Percentiles rank a stretch among this genome's conserved stretches.
Conservation (phyloP, 768 basidiomycete genomes). For the Sporobolomyces pararoseus region DNA sequence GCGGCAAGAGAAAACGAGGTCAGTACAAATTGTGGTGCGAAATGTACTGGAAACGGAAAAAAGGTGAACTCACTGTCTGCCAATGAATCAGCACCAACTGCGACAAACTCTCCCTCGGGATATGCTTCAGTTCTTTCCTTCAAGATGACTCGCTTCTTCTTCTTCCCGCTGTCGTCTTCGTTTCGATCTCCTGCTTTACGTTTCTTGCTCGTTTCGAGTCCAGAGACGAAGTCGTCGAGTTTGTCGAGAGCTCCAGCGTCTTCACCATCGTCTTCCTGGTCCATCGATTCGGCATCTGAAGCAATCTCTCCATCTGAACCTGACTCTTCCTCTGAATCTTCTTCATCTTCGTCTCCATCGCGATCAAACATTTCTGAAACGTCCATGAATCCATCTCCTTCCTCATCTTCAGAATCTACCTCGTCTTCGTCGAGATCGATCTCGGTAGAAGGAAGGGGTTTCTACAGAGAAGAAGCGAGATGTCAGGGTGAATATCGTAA, state of each 20-base stretch:
- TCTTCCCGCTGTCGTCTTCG: slow-evolving; percentile 52
- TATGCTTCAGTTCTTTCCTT: slow-evolving; percentile 73
- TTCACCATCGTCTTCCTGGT: slow-evolving; percentile 45
- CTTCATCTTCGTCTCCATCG: slow-evolving; percentile 54
- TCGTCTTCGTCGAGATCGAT: slow-evolving; percentile 48
- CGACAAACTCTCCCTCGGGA: slow-evolving; percentile 71
- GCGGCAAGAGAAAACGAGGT: background rate
- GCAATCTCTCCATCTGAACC: slow-evolving; percentile 54
- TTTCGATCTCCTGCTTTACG: slow-evolving; percentile 53
- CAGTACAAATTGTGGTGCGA: too few species aligned
- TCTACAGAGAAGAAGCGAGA: background rate
- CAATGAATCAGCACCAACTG: slow-evolving; percentile 44
- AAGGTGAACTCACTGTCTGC: slow-evolving; percentile 11
- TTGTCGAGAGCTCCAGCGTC: slow-evolving; percentile 57
- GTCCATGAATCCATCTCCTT: slow-evolving; percentile 51
- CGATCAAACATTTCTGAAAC: slow-evolving; percentile 50
- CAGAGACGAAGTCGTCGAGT: slow-evolving; percentile 68
- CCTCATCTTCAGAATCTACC: slow-evolving; percentile 47
- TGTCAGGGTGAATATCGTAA: too few species aligned
- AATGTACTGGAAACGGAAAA: background rate
- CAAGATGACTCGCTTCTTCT: slow-evolving; percentile 58
- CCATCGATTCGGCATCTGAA: slow-evolving; percentile 43
- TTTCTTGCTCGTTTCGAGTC: slow-evolving; percentile 68
- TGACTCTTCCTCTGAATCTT: slow-evolving; percentile 50
- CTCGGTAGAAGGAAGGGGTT: slow-evolving; percentile 17